Evolutionary conservation across 2,329 filamentous ascomycete species (phyloP).

Genomic region (Alternaria ventricosa): DNA sequence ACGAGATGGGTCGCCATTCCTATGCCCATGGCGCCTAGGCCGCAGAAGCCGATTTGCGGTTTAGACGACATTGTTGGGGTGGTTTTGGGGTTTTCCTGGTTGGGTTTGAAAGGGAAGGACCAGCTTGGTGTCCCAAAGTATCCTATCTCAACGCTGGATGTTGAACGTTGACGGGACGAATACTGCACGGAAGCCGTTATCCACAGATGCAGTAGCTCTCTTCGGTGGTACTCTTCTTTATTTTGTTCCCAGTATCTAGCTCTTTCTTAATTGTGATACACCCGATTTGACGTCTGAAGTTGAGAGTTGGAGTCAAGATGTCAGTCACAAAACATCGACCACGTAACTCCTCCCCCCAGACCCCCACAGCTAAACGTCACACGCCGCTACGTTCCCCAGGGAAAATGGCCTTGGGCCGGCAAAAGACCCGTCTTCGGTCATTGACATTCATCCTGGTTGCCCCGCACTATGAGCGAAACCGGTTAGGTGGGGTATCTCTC

Average conservation of each 20-base stretch:
- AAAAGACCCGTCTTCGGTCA: constrained; percentile 18
- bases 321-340: not conserved
- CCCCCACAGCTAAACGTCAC: constrained; percentile 7
- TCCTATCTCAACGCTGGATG: not conserved
- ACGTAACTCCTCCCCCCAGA: too few species aligned
- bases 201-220: not conserved
- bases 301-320: not conserved
- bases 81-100: not conserved
- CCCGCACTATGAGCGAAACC: constrained; percentile 26
- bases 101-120: not conserved
- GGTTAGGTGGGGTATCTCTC: constrained; percentile 25
- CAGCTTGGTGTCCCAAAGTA: not conserved
- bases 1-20: constrained; percentile 80
- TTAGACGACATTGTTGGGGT: constrained; percentile 45
- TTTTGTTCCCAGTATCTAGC: not conserved
- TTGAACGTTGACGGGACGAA: not conserved
- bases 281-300: not conserved
- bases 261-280: not conserved
- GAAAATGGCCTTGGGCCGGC: constrained; percentile 14
- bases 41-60: constrained; percentile 69
- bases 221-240: not conserved
- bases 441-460: constrained; percentile 22
- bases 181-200: not conserved
- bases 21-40: constrained; percentile 82
- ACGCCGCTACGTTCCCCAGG: not conserved